These are phyloP conservation scores for Iris pallida DNA, from an alignment of 116 monocot species.

Conservation along the genomic window DNA sequence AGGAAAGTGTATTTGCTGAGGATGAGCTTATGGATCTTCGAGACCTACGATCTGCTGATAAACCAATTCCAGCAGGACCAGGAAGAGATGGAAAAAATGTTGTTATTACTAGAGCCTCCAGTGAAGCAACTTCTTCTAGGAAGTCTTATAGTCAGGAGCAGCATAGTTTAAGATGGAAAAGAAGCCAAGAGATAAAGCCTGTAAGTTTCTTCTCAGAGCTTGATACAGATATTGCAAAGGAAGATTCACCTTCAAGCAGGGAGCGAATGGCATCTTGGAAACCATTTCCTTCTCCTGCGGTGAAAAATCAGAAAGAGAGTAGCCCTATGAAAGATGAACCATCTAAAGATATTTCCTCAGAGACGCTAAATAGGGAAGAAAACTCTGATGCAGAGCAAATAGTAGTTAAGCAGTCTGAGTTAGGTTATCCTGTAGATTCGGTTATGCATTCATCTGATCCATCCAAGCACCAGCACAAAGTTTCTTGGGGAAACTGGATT, in stretches of 20 bases:
- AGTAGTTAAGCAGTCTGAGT: conserved; percentile 40
- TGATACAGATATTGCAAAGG: conserved; percentile 34
- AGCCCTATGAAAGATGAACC: conserved; percentile 29
- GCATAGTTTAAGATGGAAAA: conserved; percentile 72
- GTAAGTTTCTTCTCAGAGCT: conserved; percentile 42
- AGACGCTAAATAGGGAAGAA: conserved; percentile 15
- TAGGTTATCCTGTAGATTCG: conserved; percentile 38
- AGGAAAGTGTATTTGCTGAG: conserved; percentile 81
- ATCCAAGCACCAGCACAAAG: conserved; percentile 73
- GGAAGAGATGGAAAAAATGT: conserved; percentile 30
- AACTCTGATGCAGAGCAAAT: conserved; percentile 23
- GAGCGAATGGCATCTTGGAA: conserved; percentile 84
- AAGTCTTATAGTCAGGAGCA: conserved; percentile 95
- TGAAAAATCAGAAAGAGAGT: conserved; percentile 37
- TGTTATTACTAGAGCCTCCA: conserved; percentile 16
- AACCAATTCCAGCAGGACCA: conserved; percentile 16
- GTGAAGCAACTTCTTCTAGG: conserved; percentile 45
- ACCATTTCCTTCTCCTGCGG: conserved; percentile 55
- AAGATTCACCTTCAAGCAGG: conserved; percentile 40
- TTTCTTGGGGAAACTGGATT: conserved; percentile 89
- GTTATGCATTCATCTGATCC: conserved; percentile 34
- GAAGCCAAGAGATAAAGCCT: conserved; percentile 87
- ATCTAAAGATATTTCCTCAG: conserved; percentile 14
- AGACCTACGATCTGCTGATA: conserved; percentile 51
- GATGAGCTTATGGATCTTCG: conserved; percentile 60